Percentiles rank a stretch among this genome's conserved stretches.
Conservation (phyloP, 2,329 filamentous ascomycete genomes). For the Davidsoniella neocaledoniae region DNA sequence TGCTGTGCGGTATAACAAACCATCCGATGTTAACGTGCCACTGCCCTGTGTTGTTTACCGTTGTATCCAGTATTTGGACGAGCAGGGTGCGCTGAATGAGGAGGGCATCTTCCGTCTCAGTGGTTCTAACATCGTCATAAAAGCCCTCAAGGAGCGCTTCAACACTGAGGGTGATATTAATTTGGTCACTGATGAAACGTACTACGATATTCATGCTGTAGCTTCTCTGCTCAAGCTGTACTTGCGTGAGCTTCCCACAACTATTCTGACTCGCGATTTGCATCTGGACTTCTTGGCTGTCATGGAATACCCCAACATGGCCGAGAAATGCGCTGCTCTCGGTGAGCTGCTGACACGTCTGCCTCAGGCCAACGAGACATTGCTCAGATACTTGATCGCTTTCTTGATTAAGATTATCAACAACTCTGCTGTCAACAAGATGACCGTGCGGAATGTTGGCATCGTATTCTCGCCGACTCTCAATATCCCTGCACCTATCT, state of each 20-base stretch:
- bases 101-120: conserved; percentile 95
- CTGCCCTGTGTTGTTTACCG: conserved; percentile 88
- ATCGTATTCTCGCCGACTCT: conserved; percentile 96
- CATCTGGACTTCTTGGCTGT: conserved; percentile 77
- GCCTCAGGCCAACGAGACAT: conserved; percentile 61
- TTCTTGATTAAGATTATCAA: conserved; percentile 89
- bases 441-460: conserved; percentile 93
- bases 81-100: conserved; percentile 64
- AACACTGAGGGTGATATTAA: conserved; percentile 87
- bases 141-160: conserved; percentile 77
- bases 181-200: conserved; percentile 63
- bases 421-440: conserved; percentile 82
- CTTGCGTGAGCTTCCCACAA: conserved; percentile 76
- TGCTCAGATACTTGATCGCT: conserved; percentile 70
- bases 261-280: conserved; percentile 77
- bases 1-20: conserved; percentile 66
- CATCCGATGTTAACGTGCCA: conserved; percentile 53
- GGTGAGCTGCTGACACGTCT: conserved; percentile 65
- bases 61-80: conserved; percentile 81
- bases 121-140: conserved; percentile 92
- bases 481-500: conserved; percentile 88
- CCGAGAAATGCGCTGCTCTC: conserved; percentile 61
- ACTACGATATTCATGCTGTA: conserved; percentile 91
- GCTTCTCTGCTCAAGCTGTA: conserved; percentile 90
- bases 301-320: conserved; percentile 58